Conservation (phyloP, 2,329 filamentous ascomycete species). For the Coleophoma eucalyptorum region DNA sequence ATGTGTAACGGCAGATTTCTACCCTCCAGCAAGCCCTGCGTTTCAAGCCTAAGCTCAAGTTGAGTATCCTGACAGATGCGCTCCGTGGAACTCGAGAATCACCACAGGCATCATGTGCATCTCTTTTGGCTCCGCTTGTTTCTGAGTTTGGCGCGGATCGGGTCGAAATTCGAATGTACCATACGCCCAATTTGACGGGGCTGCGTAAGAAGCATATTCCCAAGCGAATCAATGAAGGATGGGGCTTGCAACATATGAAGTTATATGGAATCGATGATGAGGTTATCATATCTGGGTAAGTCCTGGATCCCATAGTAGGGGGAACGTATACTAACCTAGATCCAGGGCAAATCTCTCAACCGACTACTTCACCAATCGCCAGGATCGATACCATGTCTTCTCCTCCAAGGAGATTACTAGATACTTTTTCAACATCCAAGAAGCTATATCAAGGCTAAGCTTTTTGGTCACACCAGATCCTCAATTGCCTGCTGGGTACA, state of each 20-base stretch:
- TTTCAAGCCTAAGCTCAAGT: constrained; percentile 68
- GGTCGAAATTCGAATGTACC: constrained; percentile 95
- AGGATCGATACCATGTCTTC: constrained; percentile 94
- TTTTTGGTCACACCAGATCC: constrained; percentile 69
- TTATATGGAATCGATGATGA: constrained; percentile 94
- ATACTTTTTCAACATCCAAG: constrained; percentile 77
- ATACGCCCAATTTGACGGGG: constrained; percentile 92
- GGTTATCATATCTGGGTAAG: constrained; percentile 85
- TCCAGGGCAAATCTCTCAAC: constrained; percentile 76
- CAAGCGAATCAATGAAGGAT: constrained; percentile 92
- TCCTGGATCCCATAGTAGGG: background rate
- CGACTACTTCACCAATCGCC: constrained; percentile 94
- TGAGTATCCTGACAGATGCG: constrained; percentile 89
- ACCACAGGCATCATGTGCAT: constrained; percentile 81
- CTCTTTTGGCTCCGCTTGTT: constrained; percentile 79
- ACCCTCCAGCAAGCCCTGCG: constrained; percentile 73
- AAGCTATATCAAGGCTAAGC: constrained; percentile 74
- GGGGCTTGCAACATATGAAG: constrained; percentile 99
- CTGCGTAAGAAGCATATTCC: constrained; percentile 80
- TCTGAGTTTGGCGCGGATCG: constrained; percentile 77
- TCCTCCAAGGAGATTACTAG: constrained; percentile 73
- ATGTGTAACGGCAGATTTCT: constrained; percentile 51
- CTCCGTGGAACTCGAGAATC: constrained; percentile 88
- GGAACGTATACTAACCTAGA: constrained; percentile 5
- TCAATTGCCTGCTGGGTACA: constrained; percentile 51